phyloP scores from a whole-genome alignment of 23 red algal species.

The Gracilariopsis chorda region DNA sequence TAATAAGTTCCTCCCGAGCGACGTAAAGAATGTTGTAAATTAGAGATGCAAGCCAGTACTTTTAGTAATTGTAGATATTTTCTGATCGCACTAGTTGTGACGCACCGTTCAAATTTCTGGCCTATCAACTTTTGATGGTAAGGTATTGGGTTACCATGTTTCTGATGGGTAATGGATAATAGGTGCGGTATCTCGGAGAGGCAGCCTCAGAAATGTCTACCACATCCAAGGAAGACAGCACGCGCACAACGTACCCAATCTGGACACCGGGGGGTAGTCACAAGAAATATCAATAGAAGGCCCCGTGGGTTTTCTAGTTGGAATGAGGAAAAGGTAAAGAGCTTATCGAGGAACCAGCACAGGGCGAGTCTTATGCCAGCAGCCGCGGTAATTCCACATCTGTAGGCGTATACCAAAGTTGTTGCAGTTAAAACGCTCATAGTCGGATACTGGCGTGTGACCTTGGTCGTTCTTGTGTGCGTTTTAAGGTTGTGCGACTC shows the following conservation, averaged over 20 bases:
- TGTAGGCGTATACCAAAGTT: conserved; percentile 38
- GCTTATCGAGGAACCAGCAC: neutral
- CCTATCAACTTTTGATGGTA: conserved; percentile 16
- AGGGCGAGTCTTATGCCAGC: conserved; percentile 24
- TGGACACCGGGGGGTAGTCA: conserved; percentile 48
- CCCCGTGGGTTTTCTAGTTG: neutral
- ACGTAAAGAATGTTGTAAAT: neutral
- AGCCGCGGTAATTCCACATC: conserved; percentile 38
- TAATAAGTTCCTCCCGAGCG: neutral
- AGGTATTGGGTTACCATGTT: conserved; percentile 23
- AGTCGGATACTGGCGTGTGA: conserved; percentile 20
- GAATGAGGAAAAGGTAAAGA: neutral
- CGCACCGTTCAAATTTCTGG: neutral
- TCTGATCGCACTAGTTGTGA: neutral
- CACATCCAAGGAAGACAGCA: conserved; percentile 67
- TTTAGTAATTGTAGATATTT: neutral
- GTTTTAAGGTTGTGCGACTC: neutral
- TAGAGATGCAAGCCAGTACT: neutral
- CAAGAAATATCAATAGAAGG: conserved; percentile 55
- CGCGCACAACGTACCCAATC: conserved; percentile 56
- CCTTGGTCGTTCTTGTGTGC: neutral
- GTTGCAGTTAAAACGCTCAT: conserved; percentile 34
- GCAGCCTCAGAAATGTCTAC: conserved; percentile 33
- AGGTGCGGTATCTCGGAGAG: conserved; percentile 11
- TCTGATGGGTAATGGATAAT: conserved; percentile 1